phyloP scores from a whole-genome alignment of 768 basidiomycete species.

The Bullera alba region DNA sequence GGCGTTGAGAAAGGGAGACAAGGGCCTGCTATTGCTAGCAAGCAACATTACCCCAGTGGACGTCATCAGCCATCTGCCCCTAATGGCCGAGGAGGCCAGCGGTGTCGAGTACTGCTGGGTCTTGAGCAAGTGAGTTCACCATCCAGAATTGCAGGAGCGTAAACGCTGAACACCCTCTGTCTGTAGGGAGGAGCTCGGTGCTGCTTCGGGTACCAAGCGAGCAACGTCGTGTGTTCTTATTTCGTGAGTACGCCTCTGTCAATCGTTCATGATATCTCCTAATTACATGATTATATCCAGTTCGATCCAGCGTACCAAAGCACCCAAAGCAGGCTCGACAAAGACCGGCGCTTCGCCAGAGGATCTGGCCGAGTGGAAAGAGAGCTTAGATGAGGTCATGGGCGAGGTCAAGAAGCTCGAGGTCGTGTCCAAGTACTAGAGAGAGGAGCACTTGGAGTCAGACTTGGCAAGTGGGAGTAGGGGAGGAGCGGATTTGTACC shows the following conservation, averaged over 20 bases:
- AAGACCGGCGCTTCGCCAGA: conserved; percentile 49
- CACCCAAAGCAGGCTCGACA: conserved; percentile 37
- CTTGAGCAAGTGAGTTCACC: conserved; percentile 41
- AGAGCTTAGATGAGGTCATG: conserved; percentile 76
- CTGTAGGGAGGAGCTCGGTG: conserved; percentile 72
- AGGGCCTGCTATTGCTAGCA: conserved; percentile 86
- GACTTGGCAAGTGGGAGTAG: too few species aligned
- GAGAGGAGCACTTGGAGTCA: too few species aligned
- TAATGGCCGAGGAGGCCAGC: conserved; percentile 83
- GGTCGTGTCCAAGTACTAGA: conserved; percentile 21
- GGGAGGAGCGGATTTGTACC: too few species aligned
- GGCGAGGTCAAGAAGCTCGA: conserved; percentile 64
- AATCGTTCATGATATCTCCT: too few species aligned
- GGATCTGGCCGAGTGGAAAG: conserved; percentile 65
- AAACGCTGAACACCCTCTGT: neutral
- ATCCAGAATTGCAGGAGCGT: neutral
- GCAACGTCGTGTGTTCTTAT: conserved; percentile 98
- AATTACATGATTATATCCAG: conserved; percentile 14
- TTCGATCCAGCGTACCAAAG: conserved; percentile 29
- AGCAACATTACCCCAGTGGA: conserved; percentile 97
- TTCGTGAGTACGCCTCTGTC: conserved; percentile 42
- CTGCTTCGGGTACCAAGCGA: conserved; percentile 91
- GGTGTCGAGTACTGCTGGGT: conserved; percentile 47
- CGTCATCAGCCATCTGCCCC: conserved; percentile 92
- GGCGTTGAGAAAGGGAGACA: conserved; percentile 92